Base-by-base conservation (phyloP, 2,329 filamentous ascomycete genomes). In the Fusarium sp. region DNA sequence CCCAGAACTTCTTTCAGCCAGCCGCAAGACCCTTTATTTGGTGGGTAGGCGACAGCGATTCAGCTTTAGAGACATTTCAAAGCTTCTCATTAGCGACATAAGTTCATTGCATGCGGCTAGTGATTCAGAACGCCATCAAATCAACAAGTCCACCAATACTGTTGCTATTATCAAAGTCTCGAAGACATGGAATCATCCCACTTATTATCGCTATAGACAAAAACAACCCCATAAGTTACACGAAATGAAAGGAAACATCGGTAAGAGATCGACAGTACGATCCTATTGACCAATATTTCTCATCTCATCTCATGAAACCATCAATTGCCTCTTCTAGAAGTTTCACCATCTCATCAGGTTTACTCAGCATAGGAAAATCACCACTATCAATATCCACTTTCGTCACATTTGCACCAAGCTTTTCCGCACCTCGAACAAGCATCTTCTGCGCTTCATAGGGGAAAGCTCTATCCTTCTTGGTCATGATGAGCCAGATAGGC, bases 331-430 rank as follows among this genome's bases (percentile, higher is more conserved):
- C 70, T 0, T 74, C 29, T 6, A 87, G 71, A 49, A 86, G 75
- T 5, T 68, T 70, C 3, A 76, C 82, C 3, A 83, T 83, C 62
- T 83, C 81, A 5, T 79, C 75, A 1, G 85, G 83, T 68, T 75
- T 77, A 73, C 86, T 87, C 72, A 88, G 63, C 76, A 88, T 85
- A 0, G 85, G 84, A 15, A 84, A 86, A 76, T 88, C 86, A 25
- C 85, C 83, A n/a, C 79, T 84, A 42, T 74, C 67, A 46, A 87
- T 63, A 77, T 86, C 83, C 8, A 82, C 70, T 31, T 81, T 74
- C 65, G 78, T 79, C 3, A 86, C 73, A 42, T 72, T 68, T 0
- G 69, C 81, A 0, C 83, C 83, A 71, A 80, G 75, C 12, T 76
- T 80, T 74, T 78, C 81, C 11, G 84, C 85, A 68, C 79, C 79